Evolutionary conservation across 2,329 filamentous ascomycete species (phyloP), one percentile per base, ranked within the genome.

Genomic region (Lachnum nothofagi): DNA sequence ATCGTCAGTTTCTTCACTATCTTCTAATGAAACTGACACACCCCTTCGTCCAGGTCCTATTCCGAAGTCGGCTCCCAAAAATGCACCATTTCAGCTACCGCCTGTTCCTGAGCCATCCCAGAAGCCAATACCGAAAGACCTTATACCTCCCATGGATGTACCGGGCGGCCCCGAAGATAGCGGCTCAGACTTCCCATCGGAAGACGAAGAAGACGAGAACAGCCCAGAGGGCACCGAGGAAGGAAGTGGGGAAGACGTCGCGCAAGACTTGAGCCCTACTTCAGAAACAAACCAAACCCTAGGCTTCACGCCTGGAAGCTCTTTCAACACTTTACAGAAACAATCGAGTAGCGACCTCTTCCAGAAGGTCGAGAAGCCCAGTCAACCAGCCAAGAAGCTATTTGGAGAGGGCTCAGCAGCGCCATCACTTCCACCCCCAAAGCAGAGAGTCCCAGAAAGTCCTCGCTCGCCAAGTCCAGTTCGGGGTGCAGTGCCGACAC

Each of bases 401-500:
- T 83, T 83, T 64, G 79, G 77, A 7, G 77, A 82, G 49, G 67
- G 67, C 33, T 73, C 70, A 34, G 72, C 71, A 16, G 77, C 79
- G 0, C 54, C 76, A 20, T 78, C 86, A 47, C 70, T 79, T 8
- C 78, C 77, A 39, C 65, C 68, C 27, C 71, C 78, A 20, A 73
- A 66, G 27, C 70, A 69, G 17, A 65, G 65, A 47, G 70, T 72
- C 10, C 44, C 44, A 9, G 40, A 47, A n/a, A 83, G 79, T 55
- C 83, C 85, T 40, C 79, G 85, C 29, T 88, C 86, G 8, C 85
- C 86, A 1, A 90, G 86, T 55, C 86, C 86, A 1, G 69, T 87
- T 22, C 79, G 85, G 27, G 72, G 74, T 44, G 74, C 78, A 34
- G 67, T 81, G 24, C 79, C 80, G 25, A 66, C 70, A 51, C 72